Conservation (phyloP, 805 yeast species). For the Yarrowia porcina region DNA sequence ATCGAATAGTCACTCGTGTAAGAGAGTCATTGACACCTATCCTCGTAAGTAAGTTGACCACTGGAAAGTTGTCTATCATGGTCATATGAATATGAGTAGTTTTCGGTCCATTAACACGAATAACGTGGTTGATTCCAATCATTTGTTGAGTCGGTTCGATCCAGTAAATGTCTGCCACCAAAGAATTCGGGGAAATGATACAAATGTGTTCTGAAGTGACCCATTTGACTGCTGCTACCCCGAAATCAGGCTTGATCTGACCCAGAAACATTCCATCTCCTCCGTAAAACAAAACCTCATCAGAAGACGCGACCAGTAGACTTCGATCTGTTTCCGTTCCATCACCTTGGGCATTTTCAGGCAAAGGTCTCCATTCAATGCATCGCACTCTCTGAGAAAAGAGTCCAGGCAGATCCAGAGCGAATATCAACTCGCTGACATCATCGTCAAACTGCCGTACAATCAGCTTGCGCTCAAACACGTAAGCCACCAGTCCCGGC, state of each 20-base stretch:
- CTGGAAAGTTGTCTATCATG: constrained; percentile 4
- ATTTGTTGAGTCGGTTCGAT: background rate
- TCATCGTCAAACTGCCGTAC: constrained; percentile 17
- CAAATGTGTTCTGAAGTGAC: background rate
- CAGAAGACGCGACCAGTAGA: background rate
- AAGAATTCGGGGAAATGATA: background rate
- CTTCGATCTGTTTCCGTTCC: background rate
- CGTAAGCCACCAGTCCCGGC: background rate
- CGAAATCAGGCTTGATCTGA: constrained; percentile 10
- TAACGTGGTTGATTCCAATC: constrained; percentile 13
- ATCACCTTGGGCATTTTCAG: background rate
- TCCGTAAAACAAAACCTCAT: background rate
- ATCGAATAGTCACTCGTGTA: background rate
- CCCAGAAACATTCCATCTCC: background rate
- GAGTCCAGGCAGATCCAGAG: background rate
- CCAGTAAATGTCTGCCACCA: constrained; percentile 15
- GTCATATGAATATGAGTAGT: background rate
- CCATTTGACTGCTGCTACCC: constrained; percentile 14
- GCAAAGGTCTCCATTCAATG: constrained; percentile 1
- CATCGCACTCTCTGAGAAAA: constrained; percentile 13
- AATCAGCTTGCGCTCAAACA: constrained; percentile 16
- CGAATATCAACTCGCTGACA: background rate
- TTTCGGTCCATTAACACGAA: constrained; percentile 13
- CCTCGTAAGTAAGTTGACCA: constrained; percentile 7
- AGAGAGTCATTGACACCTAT: constrained; percentile 2